A percentile compares a stretch with the other conserved stretches of the same genome.
Evolutionary conservation across 139 green algal species (phyloP).

Genomic region (Micractinium sp.): DNA sequence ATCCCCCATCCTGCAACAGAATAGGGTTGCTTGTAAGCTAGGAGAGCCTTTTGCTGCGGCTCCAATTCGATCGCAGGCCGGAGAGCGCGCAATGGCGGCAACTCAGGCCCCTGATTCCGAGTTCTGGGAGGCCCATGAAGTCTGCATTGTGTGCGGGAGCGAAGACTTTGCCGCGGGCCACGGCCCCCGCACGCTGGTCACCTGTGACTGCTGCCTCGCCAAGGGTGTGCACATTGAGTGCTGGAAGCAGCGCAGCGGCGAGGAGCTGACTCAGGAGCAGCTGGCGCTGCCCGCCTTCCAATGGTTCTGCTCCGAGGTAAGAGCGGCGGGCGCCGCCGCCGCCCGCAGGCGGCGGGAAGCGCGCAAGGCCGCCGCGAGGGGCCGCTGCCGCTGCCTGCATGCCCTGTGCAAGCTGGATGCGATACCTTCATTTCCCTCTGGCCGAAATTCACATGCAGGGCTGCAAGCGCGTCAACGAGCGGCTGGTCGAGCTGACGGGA

Average conservation of each 20-base stretch:
- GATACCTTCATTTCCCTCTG: background rate
- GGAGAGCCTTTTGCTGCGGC: too few relatives aligned
- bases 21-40: too few relatives aligned
- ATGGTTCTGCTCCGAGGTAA: constrained; percentile 45
- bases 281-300: constrained; percentile 32
- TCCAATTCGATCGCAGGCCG: too few relatives aligned
- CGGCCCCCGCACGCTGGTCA: constrained; percentile 22
- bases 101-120: background rate
- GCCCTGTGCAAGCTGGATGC: background rate
- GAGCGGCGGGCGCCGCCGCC: background rate
- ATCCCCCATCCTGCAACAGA: too few relatives aligned
- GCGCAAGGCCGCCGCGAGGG: background rate
- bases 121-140: constrained; percentile 7
- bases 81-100: background rate
- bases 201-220: constrained; percentile 41
- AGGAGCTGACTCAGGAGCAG: constrained; percentile 17
- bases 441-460: background rate
- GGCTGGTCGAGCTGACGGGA: constrained; percentile 23
- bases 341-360: background rate
- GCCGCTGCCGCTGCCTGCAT: background rate
- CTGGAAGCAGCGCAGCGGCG: background rate
- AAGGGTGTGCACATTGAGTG: constrained; percentile 36
- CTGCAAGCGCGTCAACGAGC: constrained; percentile 24
- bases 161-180: constrained; percentile 13
- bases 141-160: constrained; percentile 11